These are phyloP conservation scores for Pyrrhoderma noxium DNA, from an alignment of 1,284 basidiomycete genomes.

Conservation along the genomic window DNA sequence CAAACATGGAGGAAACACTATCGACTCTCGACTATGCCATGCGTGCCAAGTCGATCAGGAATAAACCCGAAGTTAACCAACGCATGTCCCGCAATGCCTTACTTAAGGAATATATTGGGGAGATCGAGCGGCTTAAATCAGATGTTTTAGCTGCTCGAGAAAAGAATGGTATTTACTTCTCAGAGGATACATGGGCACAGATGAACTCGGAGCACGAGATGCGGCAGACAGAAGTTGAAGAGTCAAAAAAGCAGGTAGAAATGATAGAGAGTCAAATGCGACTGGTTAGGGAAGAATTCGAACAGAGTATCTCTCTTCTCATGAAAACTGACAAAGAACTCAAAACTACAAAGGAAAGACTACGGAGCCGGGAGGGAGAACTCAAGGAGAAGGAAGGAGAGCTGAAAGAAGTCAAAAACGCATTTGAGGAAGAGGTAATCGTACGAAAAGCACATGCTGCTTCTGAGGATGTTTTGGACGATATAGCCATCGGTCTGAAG, in stretches of 20 bases:
- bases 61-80: conserved; percentile 93
- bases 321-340: conserved; percentile 72
- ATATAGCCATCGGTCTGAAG: conserved; percentile 64
- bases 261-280: conserved; percentile 78
- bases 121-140: conserved; percentile 90
- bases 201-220: conserved; percentile 73
- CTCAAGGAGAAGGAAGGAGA: conserved; percentile 49
- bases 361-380: conserved; percentile 48
- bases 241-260: conserved; percentile 75
- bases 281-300: conserved; percentile 82
- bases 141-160: conserved; percentile 87
- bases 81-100: conserved; percentile 90
- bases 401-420: conserved; percentile 45
- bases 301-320: conserved; percentile 75
- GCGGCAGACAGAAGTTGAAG: conserved; percentile 67
- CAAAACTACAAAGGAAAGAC: conserved; percentile 50
- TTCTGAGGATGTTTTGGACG: conserved; percentile 67
- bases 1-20: conserved; percentile 94
- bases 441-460: conserved; percentile 71
- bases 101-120: conserved; percentile 91
- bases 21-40: conserved; percentile 98
- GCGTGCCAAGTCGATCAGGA: conserved; percentile 92
- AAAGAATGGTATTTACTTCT: conserved; percentile 92
- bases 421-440: conserved; percentile 70
- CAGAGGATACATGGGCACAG: conserved; percentile 83